Evolutionary conservation across 768 basidiomycete genomes (phyloP), one percentile per base, ranked within the genome.

Genomic region (Mycena kentingensis): DNA sequence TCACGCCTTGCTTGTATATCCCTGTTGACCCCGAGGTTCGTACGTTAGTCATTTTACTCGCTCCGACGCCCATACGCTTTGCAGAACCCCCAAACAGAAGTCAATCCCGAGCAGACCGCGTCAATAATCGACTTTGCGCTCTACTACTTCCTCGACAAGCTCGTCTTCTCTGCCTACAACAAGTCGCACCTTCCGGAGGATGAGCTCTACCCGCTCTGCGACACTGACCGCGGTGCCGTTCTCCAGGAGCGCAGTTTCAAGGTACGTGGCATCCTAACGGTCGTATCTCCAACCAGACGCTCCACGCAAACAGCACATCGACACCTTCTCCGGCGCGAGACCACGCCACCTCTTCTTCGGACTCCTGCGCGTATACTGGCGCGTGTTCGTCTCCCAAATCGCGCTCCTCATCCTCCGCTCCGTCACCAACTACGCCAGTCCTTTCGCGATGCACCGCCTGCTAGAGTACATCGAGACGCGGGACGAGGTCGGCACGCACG

Each of bases 151-250:
- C 67, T 87, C 53, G 81, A 87, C 55, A 71, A 73, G 3, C 64
- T 79, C 27, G 68, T 86, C 19, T 70, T 71, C 47, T 58, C 66
- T 10, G 80, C 76, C 1, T 72, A 73, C 53, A 64, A 70, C n/a
- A 62, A 74, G n/a, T 54, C 72, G 3, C 79, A 79, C 60, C 60
- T 84, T 1, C 61, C 76, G 1, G 66, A 68, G 32, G 82, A 85
- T 35, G 63, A 84, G 43, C 68, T 85, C 35, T 84, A 84, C 15
- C 82, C 81, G 2, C 77, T 88, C 66, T 79, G 80, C 4, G 83
- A 85, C 55, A 79, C 81, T 48, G 85, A 88, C 52, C 45, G 52
- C 44, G 58, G 64, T 4, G 50, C 58, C 22, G 22, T 64, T 57
- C 31, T 68, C 24, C 61, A 57, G n/a, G 62, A 46, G 24, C 62